phyloP scores from a whole-genome alignment of 2,329 filamentous ascomycete genomes.

The Fusarium stilboides region DNA sequence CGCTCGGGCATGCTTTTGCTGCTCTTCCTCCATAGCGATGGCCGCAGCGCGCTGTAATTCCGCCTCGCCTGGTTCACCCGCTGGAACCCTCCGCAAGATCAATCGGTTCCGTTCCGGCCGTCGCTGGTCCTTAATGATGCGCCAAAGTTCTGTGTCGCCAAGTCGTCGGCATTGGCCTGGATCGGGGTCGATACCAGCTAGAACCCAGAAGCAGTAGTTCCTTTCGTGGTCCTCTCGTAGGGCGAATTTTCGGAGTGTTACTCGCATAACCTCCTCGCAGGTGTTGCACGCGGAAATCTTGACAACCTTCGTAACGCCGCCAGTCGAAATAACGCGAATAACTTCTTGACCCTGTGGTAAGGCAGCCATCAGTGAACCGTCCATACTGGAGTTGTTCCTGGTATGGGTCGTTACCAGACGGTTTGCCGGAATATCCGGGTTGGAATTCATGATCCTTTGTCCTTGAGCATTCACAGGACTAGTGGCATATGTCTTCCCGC shows the following conservation, averaged over 20 bases:
- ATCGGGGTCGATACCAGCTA: conserved; percentile 88
- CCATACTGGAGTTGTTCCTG: conserved; percentile 86
- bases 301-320: conserved; percentile 91
- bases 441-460: conserved; percentile 55
- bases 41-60: conserved; percentile 90
- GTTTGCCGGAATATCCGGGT: conserved; percentile 75
- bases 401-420: conserved; percentile 78
- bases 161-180: conserved; percentile 85
- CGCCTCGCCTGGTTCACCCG: conserved; percentile 87
- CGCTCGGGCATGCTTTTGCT: conserved; percentile 77
- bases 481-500: conserved; percentile 64
- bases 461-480: conserved; percentile 38
- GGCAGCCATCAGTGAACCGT: conserved; percentile 87
- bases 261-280: conserved; percentile 92
- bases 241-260: conserved; percentile 88
- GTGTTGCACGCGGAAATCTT: conserved; percentile 93
- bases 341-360: conserved; percentile 89
- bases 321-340: conserved; percentile 93
- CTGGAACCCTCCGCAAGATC: conserved; percentile 92
- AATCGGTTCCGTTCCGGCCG: conserved; percentile 90
- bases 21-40: conserved; percentile 90
- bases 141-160: conserved; percentile 89
- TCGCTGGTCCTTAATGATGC: conserved; percentile 88
- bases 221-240: conserved; percentile 91
- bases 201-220: conserved; percentile 97